Evolutionary conservation across 805 yeast genomes (phyloP).

Genomic region (Lipomyces orientalis): DNA sequence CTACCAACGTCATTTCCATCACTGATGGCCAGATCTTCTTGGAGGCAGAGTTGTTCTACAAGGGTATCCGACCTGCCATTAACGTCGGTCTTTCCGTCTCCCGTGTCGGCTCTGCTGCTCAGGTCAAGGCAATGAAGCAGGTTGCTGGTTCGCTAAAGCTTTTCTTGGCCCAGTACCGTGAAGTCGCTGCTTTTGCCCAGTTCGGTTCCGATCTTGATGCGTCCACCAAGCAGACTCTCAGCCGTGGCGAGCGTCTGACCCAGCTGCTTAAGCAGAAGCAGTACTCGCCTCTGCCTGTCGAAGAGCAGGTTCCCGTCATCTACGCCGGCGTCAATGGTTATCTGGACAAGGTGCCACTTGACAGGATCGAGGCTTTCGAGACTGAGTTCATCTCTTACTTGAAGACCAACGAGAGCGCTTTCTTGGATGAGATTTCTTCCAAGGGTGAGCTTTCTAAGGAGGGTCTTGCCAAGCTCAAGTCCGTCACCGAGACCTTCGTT

Average conservation of each 20-base stretch:
- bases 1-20: slow-evolving; percentile 96
- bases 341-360: slow-evolving; percentile 85
- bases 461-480: slow-evolving; percentile 81
- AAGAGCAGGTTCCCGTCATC: slow-evolving; percentile 98
- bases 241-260: slow-evolving; percentile 99
- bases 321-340: slow-evolving; percentile 99
- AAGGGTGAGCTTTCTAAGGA: slow-evolving; percentile 92
- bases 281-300: slow-evolving; percentile 95
- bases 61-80: slow-evolving; percentile 99
- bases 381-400: slow-evolving; percentile 88
- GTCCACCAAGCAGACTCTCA: slow-evolving; percentile 97
- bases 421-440: slow-evolving; percentile 81
- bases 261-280: slow-evolving; percentile 98
- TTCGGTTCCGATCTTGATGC: slow-evolving; percentile 99
- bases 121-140: slow-evolving; percentile 99
- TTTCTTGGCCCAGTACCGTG: slow-evolving; percentile 99
- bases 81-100: slow-evolving; percentile 99
- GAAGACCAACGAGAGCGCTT: slow-evolving; percentile 84
- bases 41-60: slow-evolving; percentile 99
- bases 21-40: slow-evolving; percentile 98
- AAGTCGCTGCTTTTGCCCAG: slow-evolving; percentile 99
- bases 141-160: slow-evolving; percentile 99
- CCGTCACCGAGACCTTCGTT: slow-evolving; percentile 90
- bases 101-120: slow-evolving; percentile 99
- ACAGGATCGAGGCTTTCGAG: slow-evolving; percentile 90